Base-by-base conservation (phyloP, 1,284 basidiomycete species). In the Somion occarium region DNA sequence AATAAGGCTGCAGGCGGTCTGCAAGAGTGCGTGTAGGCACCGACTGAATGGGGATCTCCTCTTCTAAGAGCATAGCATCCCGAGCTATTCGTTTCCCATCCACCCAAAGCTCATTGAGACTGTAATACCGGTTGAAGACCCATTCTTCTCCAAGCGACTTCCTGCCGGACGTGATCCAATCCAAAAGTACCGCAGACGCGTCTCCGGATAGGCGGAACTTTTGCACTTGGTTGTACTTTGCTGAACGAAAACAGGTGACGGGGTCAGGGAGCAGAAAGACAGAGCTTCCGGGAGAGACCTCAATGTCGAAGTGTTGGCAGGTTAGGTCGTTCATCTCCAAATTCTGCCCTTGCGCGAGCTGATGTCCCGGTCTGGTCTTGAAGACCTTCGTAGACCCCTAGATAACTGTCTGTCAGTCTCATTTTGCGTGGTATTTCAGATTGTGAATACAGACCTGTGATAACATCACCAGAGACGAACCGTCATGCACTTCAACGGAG, bases 361-460 rank as follows among this genome's bases (percentile, higher is more conserved):
- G 60, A 72, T 73, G 53, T 72, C 71, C 49, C 74, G 75, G 68
- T 24, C 91, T 80, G 18, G 75, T 73, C 65, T 91, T 93, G 74
- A 95, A 97, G 22, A 97, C 88, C 66, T 98, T 97, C 12, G 94
- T 97, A 19, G 86, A 90, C n/a, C 93, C 93, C 85, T 95, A 64
- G 12, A 47, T 43, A n/a, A n/a, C n/a, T n/a, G n/a, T n/a, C n/a
- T n/a, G n/a, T n/a, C n/a, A n/a, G n/a, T n/a, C n/a, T n/a, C n/a
- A n/a, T n/a, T n/a, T n/a, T n/a, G n/a, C n/a, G n/a, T n/a, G n/a
- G 34, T 18, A 19, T 20, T 30, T 19, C 7, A 38, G 25, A 18
- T 43, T 15, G 49, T 38, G 65, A 56, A 5, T 49, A 63, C 78
- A 63, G 59, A 89, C 93, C 75, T 96, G 93, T 3, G 93, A 91